These are phyloP conservation scores for Ustilago crameri DNA, from an alignment of 1,284 basidiomycete species.

Conservation along the genomic window DNA sequence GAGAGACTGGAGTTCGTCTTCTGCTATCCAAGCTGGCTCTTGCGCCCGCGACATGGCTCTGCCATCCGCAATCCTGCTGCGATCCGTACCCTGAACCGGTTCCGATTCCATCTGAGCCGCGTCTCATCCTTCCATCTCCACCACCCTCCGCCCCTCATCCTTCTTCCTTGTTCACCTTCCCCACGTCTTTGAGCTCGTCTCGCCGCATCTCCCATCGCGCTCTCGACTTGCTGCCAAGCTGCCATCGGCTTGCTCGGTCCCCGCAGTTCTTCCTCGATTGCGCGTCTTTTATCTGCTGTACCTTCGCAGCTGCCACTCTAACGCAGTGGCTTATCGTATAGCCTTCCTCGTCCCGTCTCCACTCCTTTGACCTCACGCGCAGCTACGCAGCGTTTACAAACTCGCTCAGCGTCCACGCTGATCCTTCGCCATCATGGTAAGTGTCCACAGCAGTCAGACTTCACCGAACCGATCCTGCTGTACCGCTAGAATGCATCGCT, in stretches of 20 bases:
- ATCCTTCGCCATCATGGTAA: constrained; percentile 36
- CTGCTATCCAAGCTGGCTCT: background rate
- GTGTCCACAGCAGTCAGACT: background rate
- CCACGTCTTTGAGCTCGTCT: background rate
- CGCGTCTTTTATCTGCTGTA: background rate
- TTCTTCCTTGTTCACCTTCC: background rate
- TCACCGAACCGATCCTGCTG: background rate
- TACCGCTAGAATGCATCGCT: background rate
- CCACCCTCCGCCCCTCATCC: background rate
- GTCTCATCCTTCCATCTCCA: constrained; percentile 1
- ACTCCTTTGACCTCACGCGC: background rate
- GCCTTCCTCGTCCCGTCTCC: background rate
- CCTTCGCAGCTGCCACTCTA: background rate
- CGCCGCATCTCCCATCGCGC: background rate
- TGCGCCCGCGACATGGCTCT: background rate
- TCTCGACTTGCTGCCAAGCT: background rate
- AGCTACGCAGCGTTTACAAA: background rate
- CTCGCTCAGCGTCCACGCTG: constrained; percentile 19
- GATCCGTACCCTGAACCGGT: constrained; percentile 8
- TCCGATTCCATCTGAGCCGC: constrained; percentile 4
- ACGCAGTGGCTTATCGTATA: constrained; percentile 6
- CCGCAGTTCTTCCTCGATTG: background rate
- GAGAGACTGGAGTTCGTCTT: background rate
- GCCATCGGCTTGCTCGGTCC: background rate
- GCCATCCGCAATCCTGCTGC: background rate